Conservation (phyloP, 768 basidiomycete species). For the Russula griseocarnosa region DNA sequence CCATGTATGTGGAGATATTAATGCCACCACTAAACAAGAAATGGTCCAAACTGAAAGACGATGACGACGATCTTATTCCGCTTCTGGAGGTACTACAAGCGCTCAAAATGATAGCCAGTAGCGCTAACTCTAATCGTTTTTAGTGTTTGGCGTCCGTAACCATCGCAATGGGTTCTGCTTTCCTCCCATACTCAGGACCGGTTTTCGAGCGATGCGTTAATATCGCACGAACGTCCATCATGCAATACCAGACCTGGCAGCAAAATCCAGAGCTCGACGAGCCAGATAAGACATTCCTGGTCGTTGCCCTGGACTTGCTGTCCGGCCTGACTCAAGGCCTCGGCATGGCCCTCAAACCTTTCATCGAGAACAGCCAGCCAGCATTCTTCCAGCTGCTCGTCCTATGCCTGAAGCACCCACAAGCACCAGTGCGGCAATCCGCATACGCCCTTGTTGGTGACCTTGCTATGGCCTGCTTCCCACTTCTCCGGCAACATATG, state of each 20-base stretch:
- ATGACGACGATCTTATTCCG: conserved; percentile 90
- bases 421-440: conserved; percentile 92
- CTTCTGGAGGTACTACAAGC: conserved; percentile 74
- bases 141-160: conserved; percentile 97
- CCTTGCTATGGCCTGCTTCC: conserved; percentile 94
- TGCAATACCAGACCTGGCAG: conserved; percentile 83
- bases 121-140: neutral
- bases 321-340: conserved; percentile 95
- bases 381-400: conserved; percentile 78
- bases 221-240: conserved; percentile 77
- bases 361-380: conserved; percentile 68
- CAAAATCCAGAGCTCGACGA: conserved; percentile 89
- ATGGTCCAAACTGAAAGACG: conserved; percentile 88
- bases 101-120: neutral
- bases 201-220: conserved; percentile 89
- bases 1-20: conserved; percentile 85
- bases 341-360: conserved; percentile 66
- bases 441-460: conserved; percentile 99
- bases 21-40: conserved; percentile 91
- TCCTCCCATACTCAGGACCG: conserved; percentile 82
- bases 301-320: conserved; percentile 94
- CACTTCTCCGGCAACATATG: conserved; percentile 78
- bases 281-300: conserved; percentile 95
- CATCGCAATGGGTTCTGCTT: conserved; percentile 88
- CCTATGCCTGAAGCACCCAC: conserved; percentile 90